Evolutionary conservation across 768 basidiomycete genomes (phyloP).

Genomic region (Neoboletus subvelutipes): DNA sequence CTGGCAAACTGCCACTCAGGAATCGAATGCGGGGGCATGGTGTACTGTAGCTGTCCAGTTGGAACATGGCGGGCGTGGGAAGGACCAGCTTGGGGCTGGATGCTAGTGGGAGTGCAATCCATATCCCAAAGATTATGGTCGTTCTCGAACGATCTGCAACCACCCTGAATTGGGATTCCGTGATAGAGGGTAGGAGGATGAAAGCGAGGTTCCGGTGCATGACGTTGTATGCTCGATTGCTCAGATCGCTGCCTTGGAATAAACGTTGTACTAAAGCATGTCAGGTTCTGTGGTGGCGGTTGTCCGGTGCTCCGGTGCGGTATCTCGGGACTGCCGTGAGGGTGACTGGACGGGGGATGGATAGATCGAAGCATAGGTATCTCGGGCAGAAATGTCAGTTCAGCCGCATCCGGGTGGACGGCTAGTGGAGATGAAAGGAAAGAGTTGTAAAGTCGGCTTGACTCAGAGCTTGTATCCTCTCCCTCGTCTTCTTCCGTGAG

Average conservation of each 20-base stretch:
- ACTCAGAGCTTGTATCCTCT: slow-evolving; percentile 12
- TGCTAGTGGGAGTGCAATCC: background rate
- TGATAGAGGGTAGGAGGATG: background rate
- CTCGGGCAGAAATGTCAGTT: background rate
- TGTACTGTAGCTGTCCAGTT: slow-evolving; percentile 2
- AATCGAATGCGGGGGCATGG: background rate
- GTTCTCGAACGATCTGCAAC: background rate
- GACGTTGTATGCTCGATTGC: background rate
- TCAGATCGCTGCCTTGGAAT: background rate
- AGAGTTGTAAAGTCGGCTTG: slow-evolving; percentile 9
- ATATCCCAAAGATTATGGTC: slow-evolving; percentile 1
- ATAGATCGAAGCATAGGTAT: background rate
- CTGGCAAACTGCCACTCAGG: slow-evolving; percentile 10
- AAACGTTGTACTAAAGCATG: background rate
- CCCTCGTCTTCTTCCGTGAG: slow-evolving; percentile 23
- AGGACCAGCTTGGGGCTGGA: background rate
- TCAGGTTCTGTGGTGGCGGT: slow-evolving; percentile 1
- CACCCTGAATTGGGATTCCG: background rate
- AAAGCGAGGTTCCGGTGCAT: background rate
- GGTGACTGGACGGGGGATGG: background rate
- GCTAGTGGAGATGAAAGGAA: slow-evolving; percentile 12
- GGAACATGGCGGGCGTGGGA: background rate
- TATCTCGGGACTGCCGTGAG: background rate
- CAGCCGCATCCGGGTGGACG: slow-evolving; percentile 1
- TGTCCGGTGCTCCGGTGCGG: background rate